Percentiles rank a stretch among this genome's conserved stretches.
These are phyloP conservation scores for Botrytis byssoidea DNA, from an alignment of 2,329 filamentous ascomycete genomes.

Conservation along the genomic window DNA sequence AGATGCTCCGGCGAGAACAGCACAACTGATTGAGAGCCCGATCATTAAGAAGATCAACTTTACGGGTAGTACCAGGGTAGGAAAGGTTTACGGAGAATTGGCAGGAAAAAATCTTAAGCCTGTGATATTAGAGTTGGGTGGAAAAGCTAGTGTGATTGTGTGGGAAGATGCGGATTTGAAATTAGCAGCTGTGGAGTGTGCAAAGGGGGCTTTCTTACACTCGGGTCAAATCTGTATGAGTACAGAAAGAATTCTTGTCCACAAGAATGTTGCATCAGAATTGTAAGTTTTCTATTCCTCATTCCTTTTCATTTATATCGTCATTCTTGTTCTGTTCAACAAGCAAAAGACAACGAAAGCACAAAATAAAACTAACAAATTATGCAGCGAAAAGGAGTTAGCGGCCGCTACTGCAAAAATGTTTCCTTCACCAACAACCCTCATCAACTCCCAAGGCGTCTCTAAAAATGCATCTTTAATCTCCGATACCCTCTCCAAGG, in stretches of 20 bases:
- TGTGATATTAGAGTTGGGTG: slow-evolving; percentile 76
- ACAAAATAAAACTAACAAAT: neutral
- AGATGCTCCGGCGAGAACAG: slow-evolving; percentile 66
- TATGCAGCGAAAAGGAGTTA: neutral
- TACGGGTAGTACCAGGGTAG: slow-evolving; percentile 74
- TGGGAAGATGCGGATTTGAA: slow-evolving; percentile 77
- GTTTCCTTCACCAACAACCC: neutral
- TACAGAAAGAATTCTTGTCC: slow-evolving; percentile 70
- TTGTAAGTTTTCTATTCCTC: slow-evolving; percentile 42
- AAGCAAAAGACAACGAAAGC: neutral
- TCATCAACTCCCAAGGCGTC: slow-evolving; percentile 64
- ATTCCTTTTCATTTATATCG: neutral
- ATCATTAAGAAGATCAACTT: slow-evolving; percentile 80
- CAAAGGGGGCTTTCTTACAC: slow-evolving; percentile 69
- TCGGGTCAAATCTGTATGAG: slow-evolving; percentile 83
- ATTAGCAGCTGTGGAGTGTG: slow-evolving; percentile 66
- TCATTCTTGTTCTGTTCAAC: neutral
- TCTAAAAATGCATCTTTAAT: slow-evolving; percentile 66
- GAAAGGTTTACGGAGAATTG: slow-evolving; percentile 66
- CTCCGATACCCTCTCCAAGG: slow-evolving; percentile 65
- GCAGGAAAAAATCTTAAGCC: slow-evolving; percentile 78
- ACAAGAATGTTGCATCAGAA: slow-evolving; percentile 46
- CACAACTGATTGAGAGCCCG: slow-evolving; percentile 63
- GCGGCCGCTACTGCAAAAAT: slow-evolving; percentile 2
- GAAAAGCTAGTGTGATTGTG: slow-evolving; percentile 77